Evolutionary conservation across 2,329 filamentous ascomycete genomes (phyloP).

Genomic region (Apiospora koreana): DNA sequence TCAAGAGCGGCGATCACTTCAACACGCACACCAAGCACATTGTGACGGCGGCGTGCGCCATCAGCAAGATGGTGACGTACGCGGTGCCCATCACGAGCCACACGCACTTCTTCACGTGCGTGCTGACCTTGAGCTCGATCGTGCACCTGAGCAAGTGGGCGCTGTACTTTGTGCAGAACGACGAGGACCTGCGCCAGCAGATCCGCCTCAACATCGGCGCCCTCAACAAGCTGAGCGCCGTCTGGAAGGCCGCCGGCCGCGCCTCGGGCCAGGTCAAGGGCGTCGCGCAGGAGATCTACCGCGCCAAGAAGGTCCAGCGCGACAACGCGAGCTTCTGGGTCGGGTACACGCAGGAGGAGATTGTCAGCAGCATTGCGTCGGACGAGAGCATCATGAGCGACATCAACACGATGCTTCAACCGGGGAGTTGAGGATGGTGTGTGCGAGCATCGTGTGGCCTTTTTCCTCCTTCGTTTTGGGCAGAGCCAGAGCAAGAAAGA

Average conservation of each 20-base stretch:
- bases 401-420: conserved; percentile 46
- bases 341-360: conserved; percentile 55
- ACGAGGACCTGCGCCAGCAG: conserved; percentile 70
- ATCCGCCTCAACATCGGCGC: conserved; percentile 79
- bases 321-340: conserved; percentile 55
- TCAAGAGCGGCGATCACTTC: conserved; percentile 51
- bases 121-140: conserved; percentile 75
- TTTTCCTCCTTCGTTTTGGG: too few relatives aligned
- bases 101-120: conserved; percentile 82
- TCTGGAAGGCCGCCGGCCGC: conserved; percentile 72
- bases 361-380: conserved; percentile 54
- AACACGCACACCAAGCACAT: conserved; percentile 78
- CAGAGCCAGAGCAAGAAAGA: too few relatives aligned
- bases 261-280: conserved; percentile 74
- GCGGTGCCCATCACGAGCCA: conserved; percentile 72
- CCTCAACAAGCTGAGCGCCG: conserved; percentile 65
- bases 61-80: conserved; percentile 74
- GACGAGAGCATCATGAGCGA: conserved; percentile 62
- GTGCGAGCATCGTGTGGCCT: too few relatives aligned
- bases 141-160: conserved; percentile 82
- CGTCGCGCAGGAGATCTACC: conserved; percentile 76
- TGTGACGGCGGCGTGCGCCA: conserved; percentile 74
- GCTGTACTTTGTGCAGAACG: conserved; percentile 61
- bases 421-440: conserved; percentile 5
- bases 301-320: conserved; percentile 57